Percentiles rank a stretch among this genome's conserved stretches.
Conservation (phyloP, 2,329 filamentous ascomycete species). For the Allantophomopsis cytisporea region DNA sequence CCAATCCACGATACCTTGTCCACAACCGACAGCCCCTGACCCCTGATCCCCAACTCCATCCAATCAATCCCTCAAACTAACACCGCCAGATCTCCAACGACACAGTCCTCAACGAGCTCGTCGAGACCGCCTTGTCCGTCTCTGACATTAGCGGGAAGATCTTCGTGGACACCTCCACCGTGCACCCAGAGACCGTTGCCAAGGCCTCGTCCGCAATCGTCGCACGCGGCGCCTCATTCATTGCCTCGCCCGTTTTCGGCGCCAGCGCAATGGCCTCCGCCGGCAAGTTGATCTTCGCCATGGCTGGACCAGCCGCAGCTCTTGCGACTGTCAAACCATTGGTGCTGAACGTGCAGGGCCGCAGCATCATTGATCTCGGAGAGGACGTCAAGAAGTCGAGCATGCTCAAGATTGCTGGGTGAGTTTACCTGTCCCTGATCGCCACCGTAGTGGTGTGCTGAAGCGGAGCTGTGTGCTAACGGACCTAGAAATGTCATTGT, state of each 20-base stretch:
- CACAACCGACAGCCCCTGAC: too few species aligned
- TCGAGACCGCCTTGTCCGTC: slow-evolving; percentile 14
- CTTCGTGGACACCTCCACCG: slow-evolving; percentile 18
- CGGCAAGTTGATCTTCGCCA: slow-evolving; percentile 29
- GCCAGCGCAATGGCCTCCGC: slow-evolving; percentile 26
- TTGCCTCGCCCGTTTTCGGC: slow-evolving; percentile 27
- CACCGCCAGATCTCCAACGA: slow-evolving; percentile 23
- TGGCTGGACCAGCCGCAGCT: slow-evolving; percentile 22
- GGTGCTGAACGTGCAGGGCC: slow-evolving; percentile 27
- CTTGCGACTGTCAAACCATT: slow-evolving; percentile 22
- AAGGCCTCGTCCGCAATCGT: slow-evolving; percentile 21
- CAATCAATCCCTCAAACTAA: background rate
- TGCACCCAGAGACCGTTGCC: slow-evolving; percentile 19
- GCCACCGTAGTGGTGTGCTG: too few species aligned
- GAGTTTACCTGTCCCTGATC: slow-evolving; percentile 3
- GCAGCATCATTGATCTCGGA: slow-evolving; percentile 25
- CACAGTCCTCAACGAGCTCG: slow-evolving; percentile 19
- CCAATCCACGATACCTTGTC: too few species aligned
- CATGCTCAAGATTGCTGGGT: slow-evolving; percentile 28
- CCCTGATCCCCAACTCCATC: background rate
- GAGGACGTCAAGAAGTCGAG: slow-evolving; percentile 25
- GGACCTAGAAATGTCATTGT: slow-evolving; percentile 22
- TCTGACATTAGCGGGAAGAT: slow-evolving; percentile 16
- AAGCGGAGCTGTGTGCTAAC: too few species aligned
- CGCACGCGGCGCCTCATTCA: slow-evolving; percentile 11